These are phyloP conservation scores for Fusarium sp. DNA, from an alignment of 2,329 filamentous ascomycete species.

Conservation along the genomic window DNA sequence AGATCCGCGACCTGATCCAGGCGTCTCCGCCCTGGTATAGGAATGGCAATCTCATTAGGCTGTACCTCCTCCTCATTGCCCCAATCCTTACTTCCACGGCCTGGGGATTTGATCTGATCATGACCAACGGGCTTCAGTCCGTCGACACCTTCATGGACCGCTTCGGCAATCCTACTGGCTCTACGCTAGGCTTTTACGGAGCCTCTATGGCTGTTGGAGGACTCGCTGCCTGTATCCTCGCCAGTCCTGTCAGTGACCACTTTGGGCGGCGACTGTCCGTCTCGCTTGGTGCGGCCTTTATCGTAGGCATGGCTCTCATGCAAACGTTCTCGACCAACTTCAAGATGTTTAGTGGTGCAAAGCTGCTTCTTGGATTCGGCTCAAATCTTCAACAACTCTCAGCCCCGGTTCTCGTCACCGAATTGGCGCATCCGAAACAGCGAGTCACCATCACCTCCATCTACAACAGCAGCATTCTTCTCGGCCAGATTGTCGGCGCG, in stretches of 20 bases:
- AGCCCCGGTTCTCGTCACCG: conserved; percentile 51
- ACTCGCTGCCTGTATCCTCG: conserved; percentile 50
- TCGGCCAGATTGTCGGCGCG: conserved; percentile 35
- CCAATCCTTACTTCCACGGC: conserved; percentile 16
- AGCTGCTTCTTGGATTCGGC: conserved; percentile 51
- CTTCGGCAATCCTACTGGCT: conserved; percentile 50
- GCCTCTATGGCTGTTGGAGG: conserved; percentile 53
- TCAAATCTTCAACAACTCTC: conserved; percentile 48
- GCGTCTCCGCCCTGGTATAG: conserved; percentile 11
- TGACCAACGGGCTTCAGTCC: conserved; percentile 57
- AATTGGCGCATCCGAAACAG: conserved; percentile 52
- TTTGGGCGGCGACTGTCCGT: conserved; percentile 51
- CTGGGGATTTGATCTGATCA: conserved; percentile 20
- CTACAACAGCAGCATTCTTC: conserved; percentile 43
- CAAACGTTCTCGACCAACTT: conserved; percentile 44
- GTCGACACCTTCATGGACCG: conserved; percentile 55
- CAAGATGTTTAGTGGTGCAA: conserved; percentile 49
- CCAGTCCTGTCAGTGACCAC: conserved; percentile 52
- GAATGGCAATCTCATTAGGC: not conserved
- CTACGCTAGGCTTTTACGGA: conserved; percentile 50
- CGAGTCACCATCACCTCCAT: conserved; percentile 45
- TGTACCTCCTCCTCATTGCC: conserved; percentile 14
- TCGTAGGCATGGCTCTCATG: conserved; percentile 40
- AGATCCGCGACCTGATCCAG: too few relatives aligned
- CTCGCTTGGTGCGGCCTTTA: conserved; percentile 5